A percentile compares a stretch with the other conserved stretches of the same genome.
Evolutionary conservation across 2,329 filamentous ascomycete genomes (phyloP).

Genomic region (Akanthomyces lecanii): DNA sequence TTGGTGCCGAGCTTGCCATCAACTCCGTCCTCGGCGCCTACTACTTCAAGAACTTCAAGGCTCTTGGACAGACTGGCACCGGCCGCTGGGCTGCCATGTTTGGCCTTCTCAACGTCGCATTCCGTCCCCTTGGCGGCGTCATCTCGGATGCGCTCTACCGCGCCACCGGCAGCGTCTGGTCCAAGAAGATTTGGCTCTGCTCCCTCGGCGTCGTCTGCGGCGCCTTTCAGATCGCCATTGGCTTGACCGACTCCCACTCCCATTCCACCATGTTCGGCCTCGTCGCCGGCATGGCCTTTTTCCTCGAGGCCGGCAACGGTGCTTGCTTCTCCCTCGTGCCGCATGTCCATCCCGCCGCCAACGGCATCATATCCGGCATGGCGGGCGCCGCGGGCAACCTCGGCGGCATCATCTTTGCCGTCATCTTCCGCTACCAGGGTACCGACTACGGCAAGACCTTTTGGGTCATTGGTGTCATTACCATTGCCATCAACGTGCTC

Average conservation of each 20-base stretch:
- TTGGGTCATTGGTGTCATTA: constrained; percentile 15
- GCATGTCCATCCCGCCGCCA: constrained; percentile 78
- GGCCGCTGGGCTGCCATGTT: constrained; percentile 68
- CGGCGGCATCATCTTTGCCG: constrained; percentile 76
- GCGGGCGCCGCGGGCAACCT: constrained; percentile 79
- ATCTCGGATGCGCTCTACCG: constrained; percentile 49
- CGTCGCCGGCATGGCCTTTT: constrained; percentile 72
- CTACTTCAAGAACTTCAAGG: constrained; percentile 56
- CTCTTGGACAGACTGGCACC: constrained; percentile 51
- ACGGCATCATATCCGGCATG: constrained; percentile 71
- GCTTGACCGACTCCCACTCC: constrained; percentile 38
- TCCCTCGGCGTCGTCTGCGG: constrained; percentile 57
- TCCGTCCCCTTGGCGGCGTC: constrained; percentile 61
- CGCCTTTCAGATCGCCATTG: constrained; percentile 56
- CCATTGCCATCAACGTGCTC: constrained; percentile 11
- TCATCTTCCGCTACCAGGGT: constrained; percentile 14
- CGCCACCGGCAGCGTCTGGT: constrained; percentile 23
- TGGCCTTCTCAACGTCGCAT: constrained; percentile 67
- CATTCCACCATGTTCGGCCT: constrained; percentile 75
- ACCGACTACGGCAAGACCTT: constrained; percentile 11
- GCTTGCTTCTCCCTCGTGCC: constrained; percentile 83
- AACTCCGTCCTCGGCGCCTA: constrained; percentile 57
- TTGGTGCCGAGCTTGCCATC: constrained; percentile 60
- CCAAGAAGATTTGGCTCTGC: constrained; percentile 30
- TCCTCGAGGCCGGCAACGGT: constrained; percentile 81